phyloP scores from a whole-genome alignment of 2,329 filamentous ascomycete genomes.

The Pyrenochaeta sp. region DNA sequence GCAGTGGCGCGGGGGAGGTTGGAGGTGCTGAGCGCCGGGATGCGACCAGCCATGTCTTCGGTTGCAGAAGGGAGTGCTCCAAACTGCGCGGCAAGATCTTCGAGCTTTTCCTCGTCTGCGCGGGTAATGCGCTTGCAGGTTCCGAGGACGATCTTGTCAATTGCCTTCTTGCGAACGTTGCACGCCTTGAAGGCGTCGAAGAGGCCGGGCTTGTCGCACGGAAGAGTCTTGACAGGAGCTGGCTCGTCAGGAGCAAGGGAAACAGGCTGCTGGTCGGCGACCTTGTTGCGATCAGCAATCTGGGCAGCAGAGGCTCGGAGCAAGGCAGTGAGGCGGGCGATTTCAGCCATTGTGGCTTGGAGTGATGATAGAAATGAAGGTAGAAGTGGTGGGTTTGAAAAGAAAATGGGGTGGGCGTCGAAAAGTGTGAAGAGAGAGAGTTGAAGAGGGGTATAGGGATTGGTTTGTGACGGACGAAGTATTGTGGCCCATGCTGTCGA shows the following conservation, averaged over 20 bases:
- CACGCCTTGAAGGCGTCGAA: conserved; percentile 18
- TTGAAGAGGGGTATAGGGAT: conserved; percentile 1
- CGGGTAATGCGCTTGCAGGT: conserved; percentile 30
- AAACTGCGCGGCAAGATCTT: no score
- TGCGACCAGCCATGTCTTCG: conserved; percentile 45
- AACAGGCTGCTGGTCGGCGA: conserved; percentile 7
- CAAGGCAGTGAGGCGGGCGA: conserved; percentile 28
- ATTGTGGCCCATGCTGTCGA: no score
- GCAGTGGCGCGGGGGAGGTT: conserved; percentile 67
- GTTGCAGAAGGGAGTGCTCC: no score
- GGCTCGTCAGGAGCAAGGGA: no score
- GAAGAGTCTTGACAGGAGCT: no score
- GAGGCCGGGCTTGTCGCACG: conserved; percentile 14
- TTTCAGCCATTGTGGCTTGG: conserved; percentile 28
- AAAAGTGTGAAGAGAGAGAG: conserved; percentile 3
- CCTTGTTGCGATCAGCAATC: conserved; percentile 29
- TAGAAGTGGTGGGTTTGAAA: background rate
- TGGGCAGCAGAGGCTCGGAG: conserved; percentile 31
- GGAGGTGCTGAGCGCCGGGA: conserved; percentile 46
- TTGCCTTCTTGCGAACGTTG: conserved; percentile 19
- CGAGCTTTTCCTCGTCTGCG: no score
- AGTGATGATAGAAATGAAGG: background rate
- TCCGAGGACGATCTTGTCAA: conserved; percentile 29
- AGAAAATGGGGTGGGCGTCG: no score
- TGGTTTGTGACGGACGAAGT: no score